Base-by-base conservation (phyloP, 2,329 filamentous ascomycete genomes). In the Seiridium cupressi region DNA sequence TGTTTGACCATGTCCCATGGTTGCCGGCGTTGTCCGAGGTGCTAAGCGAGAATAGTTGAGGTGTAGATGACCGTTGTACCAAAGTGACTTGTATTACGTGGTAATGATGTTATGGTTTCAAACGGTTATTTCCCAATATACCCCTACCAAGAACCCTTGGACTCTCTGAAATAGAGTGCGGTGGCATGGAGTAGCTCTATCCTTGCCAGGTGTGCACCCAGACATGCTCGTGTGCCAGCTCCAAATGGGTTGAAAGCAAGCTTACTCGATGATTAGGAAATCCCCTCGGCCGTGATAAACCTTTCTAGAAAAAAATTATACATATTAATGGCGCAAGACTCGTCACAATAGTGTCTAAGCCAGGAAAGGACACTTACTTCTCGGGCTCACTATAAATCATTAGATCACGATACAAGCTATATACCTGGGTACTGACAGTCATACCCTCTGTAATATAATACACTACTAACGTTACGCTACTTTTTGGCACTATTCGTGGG, bases 381-480 rank as follows among this genome's bases (percentile, higher is more conserved):
- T 53, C 49, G 9, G 49, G 49, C 31, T n/a, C 31, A 7, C n/a
- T 13, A 32, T 36, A 53, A 32, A 53, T 36, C 35, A 5, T 36
- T 2, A 34, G 31, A 32, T 53, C 49, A 36, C 49, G 31, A 59
- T 81, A 78, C n/a, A 80, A 63, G 26, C 69, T 76, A 56, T 75
- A 78, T n/a, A 68, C 65, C 62, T 78, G 76, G 1, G 75, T 74
- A 1, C 70, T 64, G 0, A 79, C 72, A 0, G 66, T 72, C 1
- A 65, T 65, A 0, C 74, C 75, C 0, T 66, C 72, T 0, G 76
- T 75, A 10, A 80, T 58, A 53, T 65, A 67, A 53, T 73, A 68
- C 1, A 70, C 74, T 4, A 62, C 69, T 6, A 79, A 51, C 0
- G 64, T 62, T 1, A 69, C 70, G 1, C 75, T 74, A 13, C 67